Percentiles rank a stretch among this genome's conserved stretches.
phyloP scores from a whole-genome alignment of 2,329 filamentous ascomycete species.

The Pestalotiopsis sp. region DNA sequence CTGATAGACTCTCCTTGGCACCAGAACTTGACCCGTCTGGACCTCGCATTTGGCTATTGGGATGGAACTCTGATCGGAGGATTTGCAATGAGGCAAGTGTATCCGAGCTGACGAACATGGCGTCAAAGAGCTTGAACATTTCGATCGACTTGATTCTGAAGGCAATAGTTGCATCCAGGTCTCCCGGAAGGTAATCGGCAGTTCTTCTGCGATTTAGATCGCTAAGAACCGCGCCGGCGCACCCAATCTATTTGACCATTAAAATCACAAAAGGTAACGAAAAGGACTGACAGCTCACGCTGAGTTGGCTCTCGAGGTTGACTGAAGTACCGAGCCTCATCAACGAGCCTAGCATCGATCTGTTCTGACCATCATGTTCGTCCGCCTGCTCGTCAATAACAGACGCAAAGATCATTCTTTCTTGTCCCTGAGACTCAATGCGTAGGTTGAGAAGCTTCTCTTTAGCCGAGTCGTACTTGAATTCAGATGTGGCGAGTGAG shows the following conservation, averaged over 20 bases:
- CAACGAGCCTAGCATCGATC: slow-evolving; percentile 62
- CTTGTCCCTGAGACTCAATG: slow-evolving; percentile 46
- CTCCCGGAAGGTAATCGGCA: slow-evolving; percentile 62
- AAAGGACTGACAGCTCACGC: slow-evolving; percentile 46
- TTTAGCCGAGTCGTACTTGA: slow-evolving; percentile 67
- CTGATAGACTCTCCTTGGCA: slow-evolving; percentile 78
- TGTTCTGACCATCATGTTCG: slow-evolving; percentile 39
- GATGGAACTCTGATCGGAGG: slow-evolving; percentile 79
- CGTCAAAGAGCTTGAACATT: slow-evolving; percentile 70
- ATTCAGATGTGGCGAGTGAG: slow-evolving; percentile 71
- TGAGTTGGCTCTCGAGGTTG: slow-evolving; percentile 72
- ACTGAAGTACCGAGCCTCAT: slow-evolving; percentile 71
- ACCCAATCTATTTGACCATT: slow-evolving; percentile 60
- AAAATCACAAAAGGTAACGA: slow-evolving; percentile 13
- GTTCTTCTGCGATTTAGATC: slow-evolving; percentile 73
- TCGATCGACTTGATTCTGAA: slow-evolving; percentile 67
- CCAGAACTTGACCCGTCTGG: slow-evolving; percentile 61
- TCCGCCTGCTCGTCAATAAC: slow-evolving; percentile 44
- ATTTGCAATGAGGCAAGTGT: slow-evolving; percentile 84
- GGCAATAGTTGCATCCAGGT: slow-evolving; percentile 51
- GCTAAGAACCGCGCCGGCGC: slow-evolving; percentile 82
- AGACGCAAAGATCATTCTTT: slow-evolving; percentile 64
- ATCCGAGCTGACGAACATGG: slow-evolving; percentile 81
- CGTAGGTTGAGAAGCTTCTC: slow-evolving; percentile 65
- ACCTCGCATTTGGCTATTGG: slow-evolving; percentile 77